These are phyloP conservation scores for Aspergillus heteromorphus DNA, from an alignment of 495 filamentous ascomycete species.

Conservation along the genomic window DNA sequence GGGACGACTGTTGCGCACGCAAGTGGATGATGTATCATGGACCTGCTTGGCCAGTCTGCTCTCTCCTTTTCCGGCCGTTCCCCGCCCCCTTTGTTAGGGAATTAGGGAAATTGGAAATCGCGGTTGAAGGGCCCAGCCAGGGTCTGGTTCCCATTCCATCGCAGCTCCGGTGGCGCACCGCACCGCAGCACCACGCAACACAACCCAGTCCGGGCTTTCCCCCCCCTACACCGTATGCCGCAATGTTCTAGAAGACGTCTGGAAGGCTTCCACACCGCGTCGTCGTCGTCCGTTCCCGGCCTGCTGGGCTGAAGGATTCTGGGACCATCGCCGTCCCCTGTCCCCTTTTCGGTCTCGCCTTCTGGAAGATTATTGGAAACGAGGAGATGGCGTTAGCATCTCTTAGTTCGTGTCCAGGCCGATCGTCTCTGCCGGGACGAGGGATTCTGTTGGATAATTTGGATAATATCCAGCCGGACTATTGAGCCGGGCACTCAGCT, in stretches of 20 bases:
- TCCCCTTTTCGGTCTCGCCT: background rate
- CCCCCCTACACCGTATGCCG: background rate
- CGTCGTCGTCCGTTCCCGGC: constrained; percentile 2
- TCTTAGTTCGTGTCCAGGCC: background rate
- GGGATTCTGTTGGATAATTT: background rate
- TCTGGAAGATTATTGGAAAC: background rate
- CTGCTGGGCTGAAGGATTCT: background rate
- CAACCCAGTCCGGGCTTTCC: background rate
- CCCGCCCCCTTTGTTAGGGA: background rate
- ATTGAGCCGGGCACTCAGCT: constrained; percentile 14
- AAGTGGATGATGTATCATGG: background rate
- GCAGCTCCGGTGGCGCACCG: background rate
- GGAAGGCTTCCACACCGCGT: constrained; percentile 15
- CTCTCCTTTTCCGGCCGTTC: background rate
- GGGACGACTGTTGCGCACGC: too few relatives aligned
- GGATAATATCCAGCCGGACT: constrained; percentile 2
- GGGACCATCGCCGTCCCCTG: background rate
- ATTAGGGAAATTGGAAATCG: too few relatives aligned
- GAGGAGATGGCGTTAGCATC: background rate
- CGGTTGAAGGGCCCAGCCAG: too few relatives aligned
- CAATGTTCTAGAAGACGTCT: constrained; percentile 28
- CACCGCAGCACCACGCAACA: constrained; percentile 9
- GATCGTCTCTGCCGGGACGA: background rate
- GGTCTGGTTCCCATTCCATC: background rate
- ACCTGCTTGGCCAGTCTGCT: background rate